These are phyloP conservation scores for Ceratocystis cubensis DNA, from an alignment of 2,329 filamentous ascomycete species.

Conservation along the genomic window DNA sequence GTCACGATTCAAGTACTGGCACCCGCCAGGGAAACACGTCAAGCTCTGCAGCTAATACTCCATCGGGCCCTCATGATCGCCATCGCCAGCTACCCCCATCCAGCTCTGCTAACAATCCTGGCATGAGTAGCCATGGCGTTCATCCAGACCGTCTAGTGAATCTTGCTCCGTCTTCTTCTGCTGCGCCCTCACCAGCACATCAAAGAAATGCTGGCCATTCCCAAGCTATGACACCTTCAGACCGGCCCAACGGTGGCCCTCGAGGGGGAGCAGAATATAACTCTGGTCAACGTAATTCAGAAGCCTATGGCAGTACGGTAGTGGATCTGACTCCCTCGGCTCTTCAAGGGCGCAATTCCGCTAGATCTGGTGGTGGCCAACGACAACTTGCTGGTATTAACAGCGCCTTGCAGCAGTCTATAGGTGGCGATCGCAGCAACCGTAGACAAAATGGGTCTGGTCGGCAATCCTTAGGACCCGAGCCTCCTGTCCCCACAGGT, in stretches of 20 bases:
- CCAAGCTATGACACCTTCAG: neutral
- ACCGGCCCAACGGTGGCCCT: neutral
- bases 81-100: conserved; percentile 11
- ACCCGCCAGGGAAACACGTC: conserved; percentile 5
- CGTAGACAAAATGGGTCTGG: conserved; percentile 10
- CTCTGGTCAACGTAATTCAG: conserved; percentile 2
- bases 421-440: conserved; percentile 23
- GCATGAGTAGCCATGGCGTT: neutral
- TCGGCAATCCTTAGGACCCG: conserved; percentile 11
- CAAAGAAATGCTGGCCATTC: conserved; percentile 5
- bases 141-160: conserved; percentile 18
- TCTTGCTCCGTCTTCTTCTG: conserved; percentile 2
- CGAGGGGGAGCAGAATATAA: neutral
- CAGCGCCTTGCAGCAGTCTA: conserved; percentile 42
- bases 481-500: conserved; percentile 4
- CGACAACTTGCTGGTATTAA: conserved; percentile 49
- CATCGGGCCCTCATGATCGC: conserved; percentile 14
- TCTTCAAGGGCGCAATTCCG: neutral
- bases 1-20: neutral
- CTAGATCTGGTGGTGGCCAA: conserved; percentile 23
- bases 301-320: conserved; percentile 6
- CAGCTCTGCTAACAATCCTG: conserved; percentile 3
- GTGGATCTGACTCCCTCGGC: conserved; percentile 4
- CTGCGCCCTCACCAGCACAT: neutral
- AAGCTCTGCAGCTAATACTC: neutral